Evolutionary conservation across 2,329 filamentous ascomycete genomes (phyloP), one percentile per base, ranked within the genome.

Genomic region (Dactylonectria macrodidyma): DNA sequence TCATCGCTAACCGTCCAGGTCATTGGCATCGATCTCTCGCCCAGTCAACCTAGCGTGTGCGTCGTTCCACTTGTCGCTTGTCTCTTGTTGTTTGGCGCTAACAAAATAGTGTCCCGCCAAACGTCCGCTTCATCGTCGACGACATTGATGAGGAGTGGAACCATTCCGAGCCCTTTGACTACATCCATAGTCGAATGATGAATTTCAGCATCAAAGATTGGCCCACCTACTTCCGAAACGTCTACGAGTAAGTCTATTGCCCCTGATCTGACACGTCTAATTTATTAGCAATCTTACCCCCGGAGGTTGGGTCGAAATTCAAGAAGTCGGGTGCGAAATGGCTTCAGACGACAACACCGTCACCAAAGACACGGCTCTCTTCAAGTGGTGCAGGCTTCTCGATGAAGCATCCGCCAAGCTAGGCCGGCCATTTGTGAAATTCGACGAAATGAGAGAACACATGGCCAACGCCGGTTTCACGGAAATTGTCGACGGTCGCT

Each of bases 41-140:
- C 68, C 11, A 68, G 54, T 1, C 68, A 70, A 22, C 65, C 68
- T 1, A 38, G 44, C 41, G 67, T 67, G 68, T 63, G 48, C 2
- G 54, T 16, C 5, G 5, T 3, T 46, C 6, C 36, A 3, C 36
- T 38, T 38, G 36, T 38, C 36, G 36, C 11, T 38, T 19, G 19
- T 19, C 19, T 19, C 19, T 19, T 19, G 19, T 19, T 19, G 19
- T 19, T 38, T 38, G 10, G 12, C 36, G 12, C 36, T 38, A 38
- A 38, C 36, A 16, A 7, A 46, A 46, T 19, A 46, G 41, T 46
- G 41, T 46, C 6, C 41, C 41, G 12, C 41, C 41, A 16, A 46
- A 46, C n/a, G 41, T 46, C 41, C 41, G 41, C 14, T 46, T 46
- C 16, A 16, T n/a, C 14, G n/a, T 46, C 16, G 41, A 46, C 16